Percentiles rank a stretch among this genome's conserved stretches.
Evolutionary conservation across 768 basidiomycete species (phyloP).

Genomic region (Cyclocybe cylindracea): DNA sequence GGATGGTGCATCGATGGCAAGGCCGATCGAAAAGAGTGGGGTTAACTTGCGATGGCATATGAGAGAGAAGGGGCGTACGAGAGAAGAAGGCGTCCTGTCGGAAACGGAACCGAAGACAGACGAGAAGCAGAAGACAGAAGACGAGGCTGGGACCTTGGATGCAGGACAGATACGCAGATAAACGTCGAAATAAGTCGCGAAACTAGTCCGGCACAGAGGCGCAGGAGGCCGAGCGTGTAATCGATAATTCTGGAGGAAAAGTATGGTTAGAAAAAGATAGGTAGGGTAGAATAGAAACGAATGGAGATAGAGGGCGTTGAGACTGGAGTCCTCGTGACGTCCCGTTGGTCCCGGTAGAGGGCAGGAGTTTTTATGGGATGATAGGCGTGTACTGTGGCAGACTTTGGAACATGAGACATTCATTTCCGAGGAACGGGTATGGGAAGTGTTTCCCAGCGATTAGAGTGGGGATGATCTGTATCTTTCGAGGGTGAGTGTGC

Average conservation of each 20-base stretch:
- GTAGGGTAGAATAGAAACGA: not conserved
- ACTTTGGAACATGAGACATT: conserved; percentile 29
- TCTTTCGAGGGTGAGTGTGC: too few species aligned
- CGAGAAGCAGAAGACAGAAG: not conserved
- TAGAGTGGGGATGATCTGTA: too few species aligned
- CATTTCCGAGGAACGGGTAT: conserved; percentile 33
- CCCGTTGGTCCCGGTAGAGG: not conserved
- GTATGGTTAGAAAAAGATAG: not conserved
- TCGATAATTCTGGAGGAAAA: not conserved
- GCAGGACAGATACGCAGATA: too few species aligned
- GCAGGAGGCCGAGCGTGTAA: too few species aligned
- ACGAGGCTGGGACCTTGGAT: not conserved
- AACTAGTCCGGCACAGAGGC: too few species aligned
- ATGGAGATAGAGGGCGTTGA: conserved; percentile 3
- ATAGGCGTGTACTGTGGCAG: conserved; percentile 7
- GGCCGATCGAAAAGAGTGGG: too few species aligned
- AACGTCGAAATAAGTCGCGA: too few species aligned
- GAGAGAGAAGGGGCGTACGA: too few species aligned
- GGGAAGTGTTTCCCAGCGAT: not conserved
- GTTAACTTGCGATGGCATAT: too few species aligned
- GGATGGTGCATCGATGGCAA: too few species aligned
- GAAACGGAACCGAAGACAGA: conserved; percentile 13
- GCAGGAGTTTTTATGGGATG: not conserved
- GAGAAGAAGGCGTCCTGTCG: too few species aligned
- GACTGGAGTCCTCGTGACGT: conserved; percentile 2